Percentiles rank a stretch among this genome's conserved stretches.
These are phyloP conservation scores for Candida caryicola DNA, from an alignment of 805 yeast genomes.

Conservation along the genomic window DNA sequence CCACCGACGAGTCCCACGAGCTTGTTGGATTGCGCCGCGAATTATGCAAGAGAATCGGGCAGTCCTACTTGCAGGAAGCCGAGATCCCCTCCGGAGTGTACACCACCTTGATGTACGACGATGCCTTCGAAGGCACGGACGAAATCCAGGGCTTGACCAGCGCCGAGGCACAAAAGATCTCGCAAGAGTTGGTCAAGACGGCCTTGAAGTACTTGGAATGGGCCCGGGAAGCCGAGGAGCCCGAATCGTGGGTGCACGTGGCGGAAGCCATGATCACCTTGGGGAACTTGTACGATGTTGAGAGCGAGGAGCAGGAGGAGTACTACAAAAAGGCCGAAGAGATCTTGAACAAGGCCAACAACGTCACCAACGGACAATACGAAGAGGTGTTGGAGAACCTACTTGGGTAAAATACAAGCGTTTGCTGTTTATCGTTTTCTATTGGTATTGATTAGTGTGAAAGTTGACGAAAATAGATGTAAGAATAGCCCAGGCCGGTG, in stretches of 20 bases:
- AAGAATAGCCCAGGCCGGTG: background rate
- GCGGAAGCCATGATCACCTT: constrained; percentile 84
- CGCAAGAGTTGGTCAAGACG: constrained; percentile 44
- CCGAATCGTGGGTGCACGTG: constrained; percentile 74
- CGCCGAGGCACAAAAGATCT: constrained; percentile 47
- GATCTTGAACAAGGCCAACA: constrained; percentile 67
- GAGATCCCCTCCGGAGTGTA: constrained; percentile 57
- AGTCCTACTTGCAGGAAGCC: constrained; percentile 60
- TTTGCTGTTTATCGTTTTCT: no score
- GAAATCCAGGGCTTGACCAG: constrained; percentile 36
- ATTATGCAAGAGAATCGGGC: constrained; percentile 55
- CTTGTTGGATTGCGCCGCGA: constrained; percentile 29
- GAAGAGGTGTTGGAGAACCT: constrained; percentile 61
- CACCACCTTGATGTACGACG: constrained; percentile 57
- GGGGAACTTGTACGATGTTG: constrained; percentile 70
- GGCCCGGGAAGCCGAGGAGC: constrained; percentile 70
- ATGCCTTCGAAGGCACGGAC: constrained; percentile 36
- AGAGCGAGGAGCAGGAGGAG: constrained; percentile 63
- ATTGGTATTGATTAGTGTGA: no score
- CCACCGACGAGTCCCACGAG: constrained; percentile 6
- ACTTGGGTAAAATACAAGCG: constrained; percentile 7
- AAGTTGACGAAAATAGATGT: no score
- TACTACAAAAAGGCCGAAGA: constrained; percentile 68
- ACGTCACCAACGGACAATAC: constrained; percentile 74
- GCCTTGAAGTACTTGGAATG: constrained; percentile 58